Conservation (phyloP, 441 rosid species). For the Arabidopsis lyrata region DNA sequence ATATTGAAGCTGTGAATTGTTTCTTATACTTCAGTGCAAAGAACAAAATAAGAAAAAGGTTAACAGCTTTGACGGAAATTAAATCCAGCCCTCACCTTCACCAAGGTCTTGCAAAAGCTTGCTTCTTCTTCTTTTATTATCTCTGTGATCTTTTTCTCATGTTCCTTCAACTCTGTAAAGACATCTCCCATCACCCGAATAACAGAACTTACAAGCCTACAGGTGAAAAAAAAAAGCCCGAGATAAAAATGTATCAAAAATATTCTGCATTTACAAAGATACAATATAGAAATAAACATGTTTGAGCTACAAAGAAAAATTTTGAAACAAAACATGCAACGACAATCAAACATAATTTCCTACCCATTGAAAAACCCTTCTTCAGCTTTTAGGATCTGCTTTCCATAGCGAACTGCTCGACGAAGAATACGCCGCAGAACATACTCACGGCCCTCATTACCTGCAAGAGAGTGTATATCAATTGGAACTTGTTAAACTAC, state of each 20-base stretch:
- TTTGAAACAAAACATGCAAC: not conserved
- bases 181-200: slow-evolving; percentile 83
- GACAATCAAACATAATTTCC: slow-evolving; percentile 16
- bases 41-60: slow-evolving; percentile 1
- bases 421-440: slow-evolving; percentile 98
- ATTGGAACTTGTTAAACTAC: slow-evolving; percentile 4
- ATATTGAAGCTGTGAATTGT: not conserved
- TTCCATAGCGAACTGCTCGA: slow-evolving; percentile 97
- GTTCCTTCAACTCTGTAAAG: slow-evolving; percentile 89
- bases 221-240: slow-evolving; percentile 21
- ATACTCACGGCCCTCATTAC: slow-evolving; percentile 98
- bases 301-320: not conserved
- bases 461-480: slow-evolving; percentile 46
- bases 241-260: not conserved
- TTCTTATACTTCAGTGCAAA: not conserved
- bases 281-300: slow-evolving; percentile 1
- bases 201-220: slow-evolving; percentile 83
- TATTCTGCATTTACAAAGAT: not conserved
- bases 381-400: slow-evolving; percentile 86
- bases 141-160: slow-evolving; percentile 73
- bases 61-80: not conserved
- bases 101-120: slow-evolving; percentile 94
- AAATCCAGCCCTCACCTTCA: slow-evolving; percentile 63
- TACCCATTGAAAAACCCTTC: slow-evolving; percentile 97
- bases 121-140: slow-evolving; percentile 86